Evolutionary conservation across 75 land plant genomes (phyloP).

Genomic region (Chamaecyparis obtusa): DNA sequence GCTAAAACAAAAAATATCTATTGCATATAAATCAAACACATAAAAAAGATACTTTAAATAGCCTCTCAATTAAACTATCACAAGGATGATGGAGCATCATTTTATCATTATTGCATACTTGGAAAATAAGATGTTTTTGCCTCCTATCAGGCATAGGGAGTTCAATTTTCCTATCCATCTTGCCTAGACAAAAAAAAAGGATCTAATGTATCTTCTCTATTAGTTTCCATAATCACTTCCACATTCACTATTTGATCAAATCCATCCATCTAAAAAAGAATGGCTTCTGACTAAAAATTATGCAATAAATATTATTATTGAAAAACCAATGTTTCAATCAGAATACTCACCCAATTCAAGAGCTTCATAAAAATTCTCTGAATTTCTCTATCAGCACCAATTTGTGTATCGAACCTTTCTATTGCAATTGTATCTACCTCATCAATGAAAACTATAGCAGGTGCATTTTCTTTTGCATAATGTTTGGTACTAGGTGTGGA

Average conservation of each 20-base stretch:
- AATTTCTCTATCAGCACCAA: conserved; percentile 89
- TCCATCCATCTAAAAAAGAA: conserved; percentile 76
- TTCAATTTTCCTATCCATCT: conserved; percentile 88
- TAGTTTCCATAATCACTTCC: conserved; percentile 92
- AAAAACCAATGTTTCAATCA: too few species aligned
- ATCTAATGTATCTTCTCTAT: conserved; percentile 81
- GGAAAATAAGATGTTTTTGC: conserved; percentile 88
- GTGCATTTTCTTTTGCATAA: conserved; percentile 93
- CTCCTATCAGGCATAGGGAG: conserved; percentile 89
- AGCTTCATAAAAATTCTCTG: conserved; percentile 93
- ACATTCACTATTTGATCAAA: conserved; percentile 87
- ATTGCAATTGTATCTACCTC: conserved; percentile 91
- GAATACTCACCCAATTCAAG: too few species aligned
- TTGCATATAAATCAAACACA: not conserved
- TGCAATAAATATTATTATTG: too few species aligned
- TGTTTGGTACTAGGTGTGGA: too few species aligned
- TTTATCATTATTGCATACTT: conserved; percentile 31
- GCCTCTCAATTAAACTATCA: not conserved
- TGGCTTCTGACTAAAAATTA: too few species aligned
- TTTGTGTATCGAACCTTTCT: conserved; percentile 90
- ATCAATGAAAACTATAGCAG: conserved; percentile 84
- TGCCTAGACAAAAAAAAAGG: conserved; percentile 84
- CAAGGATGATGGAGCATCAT: not conserved
- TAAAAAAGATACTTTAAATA: not conserved
- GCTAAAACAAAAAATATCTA: not conserved